Evolutionary conservation across 2,329 filamentous ascomycete species (phyloP).

Genomic region (Fusarium dlaminii): DNA sequence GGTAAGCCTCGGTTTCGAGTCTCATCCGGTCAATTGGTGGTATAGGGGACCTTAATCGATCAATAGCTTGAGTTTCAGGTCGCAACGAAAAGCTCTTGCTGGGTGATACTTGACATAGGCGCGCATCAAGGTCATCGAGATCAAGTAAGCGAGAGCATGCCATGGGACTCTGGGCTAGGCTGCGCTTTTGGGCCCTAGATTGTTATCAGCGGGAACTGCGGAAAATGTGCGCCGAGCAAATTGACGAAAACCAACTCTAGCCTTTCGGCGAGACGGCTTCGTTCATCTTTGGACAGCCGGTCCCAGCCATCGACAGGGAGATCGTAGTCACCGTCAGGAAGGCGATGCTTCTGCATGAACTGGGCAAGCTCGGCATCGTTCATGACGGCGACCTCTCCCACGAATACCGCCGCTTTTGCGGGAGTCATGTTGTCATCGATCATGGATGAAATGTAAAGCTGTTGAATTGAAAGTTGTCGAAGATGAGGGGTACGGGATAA

Average conservation of each 20-base stretch:
- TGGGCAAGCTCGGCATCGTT: constrained; percentile 28
- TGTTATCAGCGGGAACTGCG: background rate
- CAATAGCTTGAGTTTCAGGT: background rate
- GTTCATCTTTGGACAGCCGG: constrained; percentile 20
- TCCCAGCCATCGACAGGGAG: constrained; percentile 26
- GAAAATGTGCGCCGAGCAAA: background rate
- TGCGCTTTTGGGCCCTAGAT: background rate
- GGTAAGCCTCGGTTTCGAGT: constrained; percentile 38
- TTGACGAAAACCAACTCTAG: constrained; percentile 12
- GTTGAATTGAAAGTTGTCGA: too few species aligned
- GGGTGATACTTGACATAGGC: constrained; percentile 14
- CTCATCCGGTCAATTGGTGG: background rate
- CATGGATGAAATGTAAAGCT: background rate
- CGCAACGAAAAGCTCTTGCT: background rate
- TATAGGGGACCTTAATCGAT: background rate
- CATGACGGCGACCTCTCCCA: constrained; percentile 15
- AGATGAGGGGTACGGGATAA: too few species aligned
- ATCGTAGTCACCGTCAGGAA: constrained; percentile 14
- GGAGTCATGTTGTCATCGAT: background rate
- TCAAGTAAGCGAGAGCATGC: constrained; percentile 23
- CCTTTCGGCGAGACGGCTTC: constrained; percentile 22
- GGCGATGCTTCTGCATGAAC: constrained; percentile 29
- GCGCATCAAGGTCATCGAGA: constrained; percentile 31
- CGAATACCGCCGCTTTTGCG: background rate
- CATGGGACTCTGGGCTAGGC: background rate